Base-by-base conservation (phyloP, 352 stramenopile species). In the Phytophthora crassamura region DNA sequence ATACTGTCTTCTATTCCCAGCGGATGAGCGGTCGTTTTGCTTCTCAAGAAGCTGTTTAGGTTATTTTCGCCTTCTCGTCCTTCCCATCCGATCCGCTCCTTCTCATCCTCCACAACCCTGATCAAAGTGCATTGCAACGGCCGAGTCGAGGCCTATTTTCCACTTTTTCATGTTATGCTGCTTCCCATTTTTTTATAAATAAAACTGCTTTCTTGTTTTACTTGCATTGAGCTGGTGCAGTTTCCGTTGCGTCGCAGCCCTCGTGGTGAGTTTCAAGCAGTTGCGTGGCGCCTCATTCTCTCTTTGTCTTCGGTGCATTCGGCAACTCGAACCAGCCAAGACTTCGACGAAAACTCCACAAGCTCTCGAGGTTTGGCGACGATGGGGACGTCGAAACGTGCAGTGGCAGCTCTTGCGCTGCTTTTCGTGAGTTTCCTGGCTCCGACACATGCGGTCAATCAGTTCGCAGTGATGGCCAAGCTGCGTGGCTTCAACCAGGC, bases 221-320 rank as follows among this genome's bases (percentile, higher is more conserved):
- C 11, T 47, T 51, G 47, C 18, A 48, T 59, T 33, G n/a, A 40
- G 51, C 28, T 34, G 42, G 11, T 57, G 33, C 38, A 48, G 55
- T 58, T 65, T 51, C 63, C 42, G 63, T 48, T 71, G 59, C 50
- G 16, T 68, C 64, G 30, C 64, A 72, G 33, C 25, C 25, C 34
- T 57, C 16, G 16, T 8, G 9, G 22, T 56, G 55, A 53, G 63
- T 67, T 71, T 68, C 59, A 48, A 59, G 55, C 55, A 34, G 28
- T 49, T 25, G 14, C 15, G 9, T 14, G 35, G 16, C 34, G 34
- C 41, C 35, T 70, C 66, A 74, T 74, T 74, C 66, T 62, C 60
- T 35, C 36, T 74, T 74, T 73, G 32, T 45, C 66, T 22, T 46
- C 25, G 43, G 38, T 52, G 50, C 64, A 47, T 61, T 55, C 41